Conservation (phyloP, 805 yeast genomes). For the Middelhovenomyces tepae region DNA sequence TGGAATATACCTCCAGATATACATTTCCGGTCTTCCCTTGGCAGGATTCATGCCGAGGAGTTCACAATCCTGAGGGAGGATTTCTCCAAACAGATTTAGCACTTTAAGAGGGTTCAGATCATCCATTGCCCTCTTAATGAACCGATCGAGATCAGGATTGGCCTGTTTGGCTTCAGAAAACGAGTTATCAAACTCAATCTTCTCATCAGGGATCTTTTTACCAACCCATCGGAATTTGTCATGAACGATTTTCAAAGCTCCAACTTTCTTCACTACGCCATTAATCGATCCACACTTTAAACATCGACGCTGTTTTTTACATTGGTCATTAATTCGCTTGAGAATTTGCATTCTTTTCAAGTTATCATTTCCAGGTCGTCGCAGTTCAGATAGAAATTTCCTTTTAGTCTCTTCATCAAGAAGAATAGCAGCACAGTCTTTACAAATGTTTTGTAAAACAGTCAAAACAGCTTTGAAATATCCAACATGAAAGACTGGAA, state of each 20-base stretch:
- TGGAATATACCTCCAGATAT: constrained; percentile 93
- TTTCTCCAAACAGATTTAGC: constrained; percentile 75
- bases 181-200: constrained; percentile 78
- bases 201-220: constrained; percentile 78
- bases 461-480: constrained; percentile 86
- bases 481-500: constrained; percentile 97
- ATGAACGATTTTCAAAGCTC: constrained; percentile 90
- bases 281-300: constrained; percentile 77
- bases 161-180: constrained; percentile 64
- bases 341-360: constrained; percentile 83
- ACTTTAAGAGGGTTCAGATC: constrained; percentile 92
- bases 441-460: constrained; percentile 85
- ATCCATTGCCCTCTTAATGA: constrained; percentile 78
- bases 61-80: constrained; percentile 83
- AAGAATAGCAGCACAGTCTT: constrained; percentile 71
- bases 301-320: constrained; percentile 92
- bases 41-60: constrained; percentile 83
- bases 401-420: constrained; percentile 66
- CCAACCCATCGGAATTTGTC: constrained; percentile 95
- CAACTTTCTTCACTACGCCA: constrained; percentile 97
- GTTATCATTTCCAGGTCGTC: constrained; percentile 84
- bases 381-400: constrained; percentile 63
- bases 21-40: constrained; percentile 90
- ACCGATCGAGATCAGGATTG: constrained; percentile 83
- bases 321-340: constrained; percentile 78